Evolutionary conservation across 495 filamentous ascomycete genomes (phyloP), one percentile per base, ranked within the genome.

Genomic region (Penicillium simplicissimum): DNA sequence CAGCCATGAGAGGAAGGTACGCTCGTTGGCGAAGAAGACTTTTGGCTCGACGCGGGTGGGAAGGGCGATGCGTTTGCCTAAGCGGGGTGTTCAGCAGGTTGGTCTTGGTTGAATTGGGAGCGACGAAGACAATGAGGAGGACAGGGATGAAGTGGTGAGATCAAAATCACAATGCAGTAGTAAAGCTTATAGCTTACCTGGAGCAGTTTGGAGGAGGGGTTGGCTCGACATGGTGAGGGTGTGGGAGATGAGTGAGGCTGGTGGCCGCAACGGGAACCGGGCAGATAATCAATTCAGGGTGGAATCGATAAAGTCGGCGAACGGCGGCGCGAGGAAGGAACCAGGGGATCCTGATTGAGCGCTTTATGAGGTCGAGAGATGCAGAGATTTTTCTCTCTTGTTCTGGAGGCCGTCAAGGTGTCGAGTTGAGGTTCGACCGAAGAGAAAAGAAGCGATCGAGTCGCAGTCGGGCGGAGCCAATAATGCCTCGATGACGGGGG

Each of bases 21-120:
- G 93, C 81, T 99, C 95, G 81, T 98, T 98, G 75, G 95, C 95
- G 83, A 99, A 99, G 87, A 98, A 99, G 79, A 98, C 95, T 77
- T 99, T 99, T 40, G 95, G 95, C 74, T 99, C 95, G 76, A 99
- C 93, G 63, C 95, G 93, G 43, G 93, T 96, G 56, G 95, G 95
- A 62, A 99, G 92, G 62, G 96, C 93, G 74, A 99, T 99, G 66
- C 95, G 92, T 75, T 99, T 99, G 83, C 93, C 93, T 92, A 64
- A 8, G 38, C 43, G 48, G 13, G 35, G 45, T 33, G 43, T 57
- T 37, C n/a, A 60, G 57, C 35, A 38, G 37, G 17, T 23, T 45
- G 11, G 49, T 53, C 17, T 25, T 23, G 15, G 15, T 31, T 1
- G 49, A 17, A 53, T 25, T 34, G n/a, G 15, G 11, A 28, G 40